Conservation (phyloP, 495 filamentous ascomycete species). For the Lichenothelia convexa region DNA sequence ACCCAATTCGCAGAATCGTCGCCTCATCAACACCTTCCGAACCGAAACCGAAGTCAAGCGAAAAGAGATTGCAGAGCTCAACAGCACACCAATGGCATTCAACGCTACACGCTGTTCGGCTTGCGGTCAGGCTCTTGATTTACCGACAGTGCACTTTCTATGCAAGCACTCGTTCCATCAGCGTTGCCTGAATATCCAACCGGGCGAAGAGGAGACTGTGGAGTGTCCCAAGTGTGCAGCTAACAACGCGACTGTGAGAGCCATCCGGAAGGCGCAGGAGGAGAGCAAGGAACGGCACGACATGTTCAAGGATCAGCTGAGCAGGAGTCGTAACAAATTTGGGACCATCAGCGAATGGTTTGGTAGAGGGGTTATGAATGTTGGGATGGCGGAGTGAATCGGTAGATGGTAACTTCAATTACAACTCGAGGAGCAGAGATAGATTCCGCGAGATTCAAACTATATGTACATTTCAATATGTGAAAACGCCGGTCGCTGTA, state of each 20-base stretch:
- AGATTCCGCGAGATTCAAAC: too few relatives aligned
- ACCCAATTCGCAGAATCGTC: slow-evolving; percentile 42
- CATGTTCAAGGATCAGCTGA: slow-evolving; percentile 65
- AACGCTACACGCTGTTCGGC: slow-evolving; percentile 70
- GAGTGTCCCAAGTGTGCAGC: slow-evolving; percentile 75
- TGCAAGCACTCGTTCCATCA: slow-evolving; percentile 96
- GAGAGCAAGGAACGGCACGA: slow-evolving; percentile 82
- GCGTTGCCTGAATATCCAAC: slow-evolving; percentile 45
- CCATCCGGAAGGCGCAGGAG: slow-evolving; percentile 69
- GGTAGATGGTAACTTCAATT: too few relatives aligned
- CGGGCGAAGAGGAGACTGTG: slow-evolving; percentile 35
- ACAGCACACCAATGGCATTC: slow-evolving; percentile 69
- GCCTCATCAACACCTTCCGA: slow-evolving; percentile 69
- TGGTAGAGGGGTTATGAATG: slow-evolving; percentile 72
- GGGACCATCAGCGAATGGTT: slow-evolving; percentile 86
- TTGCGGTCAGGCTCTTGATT: slow-evolving; percentile 55
- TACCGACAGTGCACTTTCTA: slow-evolving; percentile 85
- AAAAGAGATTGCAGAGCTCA: slow-evolving; percentile 57
- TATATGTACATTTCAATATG: too few relatives aligned
- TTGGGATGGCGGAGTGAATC: slow-evolving; percentile 9
- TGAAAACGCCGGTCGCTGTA: too few relatives aligned
- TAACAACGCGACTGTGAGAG: slow-evolving; percentile 68
- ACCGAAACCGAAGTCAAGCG: slow-evolving; percentile 65
- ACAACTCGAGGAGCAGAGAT: too few relatives aligned
- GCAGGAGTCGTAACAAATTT: slow-evolving; percentile 67